phyloP scores from a whole-genome alignment of 257 asterid species.

The Solanum virginianum region DNA sequence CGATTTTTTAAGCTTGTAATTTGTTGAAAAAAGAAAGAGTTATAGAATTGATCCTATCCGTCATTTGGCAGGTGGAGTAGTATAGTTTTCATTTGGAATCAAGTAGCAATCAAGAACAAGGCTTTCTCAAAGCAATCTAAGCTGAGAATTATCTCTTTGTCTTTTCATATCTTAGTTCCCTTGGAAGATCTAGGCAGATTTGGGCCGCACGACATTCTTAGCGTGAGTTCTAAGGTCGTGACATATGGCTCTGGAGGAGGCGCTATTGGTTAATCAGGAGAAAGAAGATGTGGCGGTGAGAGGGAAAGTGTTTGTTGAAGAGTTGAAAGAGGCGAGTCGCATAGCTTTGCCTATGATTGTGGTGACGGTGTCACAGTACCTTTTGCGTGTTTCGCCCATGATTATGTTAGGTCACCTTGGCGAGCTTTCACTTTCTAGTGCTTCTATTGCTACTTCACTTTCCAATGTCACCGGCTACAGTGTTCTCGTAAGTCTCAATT shows the following conservation, averaged over 20 bases:
- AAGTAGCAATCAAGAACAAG: no score
- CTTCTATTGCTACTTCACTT: slow-evolving; percentile 50
- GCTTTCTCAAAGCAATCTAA: no score
- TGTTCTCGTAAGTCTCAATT: slow-evolving; percentile 14
- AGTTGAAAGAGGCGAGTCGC: slow-evolving; percentile 31
- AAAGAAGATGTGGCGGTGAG: background rate
- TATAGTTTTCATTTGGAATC: no score
- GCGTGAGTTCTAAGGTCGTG: no score
- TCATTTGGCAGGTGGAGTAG: no score
- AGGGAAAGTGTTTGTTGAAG: slow-evolving; percentile 16
- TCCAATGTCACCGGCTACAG: slow-evolving; percentile 50
- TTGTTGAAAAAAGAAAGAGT: background rate
- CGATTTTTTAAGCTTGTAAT: no score
- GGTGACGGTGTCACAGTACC: slow-evolving; percentile 43
- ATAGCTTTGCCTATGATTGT: slow-evolving; percentile 68
- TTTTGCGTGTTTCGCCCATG: slow-evolving; percentile 36
- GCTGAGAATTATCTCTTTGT: no score
- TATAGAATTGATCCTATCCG: no score
- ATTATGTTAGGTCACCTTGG: slow-evolving; percentile 53
- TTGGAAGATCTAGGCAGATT: no score
- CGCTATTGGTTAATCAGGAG: background rate
- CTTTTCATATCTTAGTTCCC: no score
- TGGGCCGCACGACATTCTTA: no score
- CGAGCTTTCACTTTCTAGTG: slow-evolving; percentile 40
- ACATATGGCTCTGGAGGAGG: slow-evolving; percentile 1